Evolutionary conservation across 345 rosid species (phyloP).

Genomic region (Raphanus raphanistrum): DNA sequence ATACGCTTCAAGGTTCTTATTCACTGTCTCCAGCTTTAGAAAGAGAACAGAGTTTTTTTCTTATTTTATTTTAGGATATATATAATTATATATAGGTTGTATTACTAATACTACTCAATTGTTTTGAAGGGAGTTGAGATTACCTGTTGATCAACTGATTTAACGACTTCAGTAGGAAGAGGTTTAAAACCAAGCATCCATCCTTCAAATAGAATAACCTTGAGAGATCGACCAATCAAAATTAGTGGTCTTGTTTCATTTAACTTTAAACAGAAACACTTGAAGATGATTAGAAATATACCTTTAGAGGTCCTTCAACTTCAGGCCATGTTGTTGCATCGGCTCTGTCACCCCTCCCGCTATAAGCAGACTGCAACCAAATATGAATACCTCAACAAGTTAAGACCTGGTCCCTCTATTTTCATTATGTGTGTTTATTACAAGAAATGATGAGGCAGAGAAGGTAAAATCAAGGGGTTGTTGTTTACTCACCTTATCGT

Average conservation of each 20-base stretch:
- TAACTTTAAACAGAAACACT: not conserved
- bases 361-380: slow-evolving; percentile 79
- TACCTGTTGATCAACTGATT: slow-evolving; percentile 89
- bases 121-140: not conserved
- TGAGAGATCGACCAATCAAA: not conserved
- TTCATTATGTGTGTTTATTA: slow-evolving; percentile 15
- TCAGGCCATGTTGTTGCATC: slow-evolving; percentile 85
- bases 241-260: not conserved
- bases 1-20: slow-evolving; percentile 83
- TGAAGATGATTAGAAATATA: slow-evolving; percentile 31
- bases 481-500: slow-evolving; percentile 67
- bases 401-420: not conserved
- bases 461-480: not conserved
- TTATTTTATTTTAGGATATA: too few species aligned
- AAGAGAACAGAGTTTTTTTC: slow-evolving; percentile 1
- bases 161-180: slow-evolving; percentile 56
- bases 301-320: slow-evolving; percentile 85
- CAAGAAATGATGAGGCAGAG: not conserved
- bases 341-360: slow-evolving; percentile 90
- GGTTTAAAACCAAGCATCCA: slow-evolving; percentile 99
- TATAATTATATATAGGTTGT: too few species aligned
- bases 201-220: slow-evolving; percentile 91
- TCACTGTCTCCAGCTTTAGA: slow-evolving; percentile 70
- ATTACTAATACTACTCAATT: not conserved
- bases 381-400: not conserved